These are phyloP conservation scores for Handroanthus guayacan DNA, from an alignment of 257 asterid genomes.

Conservation along the genomic window DNA sequence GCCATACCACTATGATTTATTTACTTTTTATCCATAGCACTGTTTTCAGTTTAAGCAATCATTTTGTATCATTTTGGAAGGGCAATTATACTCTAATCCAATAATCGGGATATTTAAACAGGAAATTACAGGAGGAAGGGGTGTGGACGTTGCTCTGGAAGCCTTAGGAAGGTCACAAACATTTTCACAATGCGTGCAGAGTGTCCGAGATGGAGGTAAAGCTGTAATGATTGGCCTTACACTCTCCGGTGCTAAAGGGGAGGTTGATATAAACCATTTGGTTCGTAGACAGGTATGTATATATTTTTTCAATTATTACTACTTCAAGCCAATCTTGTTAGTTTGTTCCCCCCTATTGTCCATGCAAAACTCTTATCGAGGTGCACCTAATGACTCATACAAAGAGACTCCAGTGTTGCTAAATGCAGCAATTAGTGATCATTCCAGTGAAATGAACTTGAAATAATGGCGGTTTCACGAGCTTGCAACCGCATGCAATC, in stretches of 20 bases:
- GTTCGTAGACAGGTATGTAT: conserved; percentile 89
- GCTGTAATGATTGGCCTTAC: conserved; percentile 99
- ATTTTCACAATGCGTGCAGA: conserved; percentile 81
- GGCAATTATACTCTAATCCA: neutral
- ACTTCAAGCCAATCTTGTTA: neutral
- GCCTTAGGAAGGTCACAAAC: conserved; percentile 90
- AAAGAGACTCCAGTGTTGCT: neutral
- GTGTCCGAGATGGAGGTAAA: conserved; percentile 96
- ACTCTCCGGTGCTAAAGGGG: conserved; percentile 87
- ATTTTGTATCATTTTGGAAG: conserved; percentile 16
- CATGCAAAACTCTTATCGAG: neutral
- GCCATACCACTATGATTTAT: too few relatives aligned
- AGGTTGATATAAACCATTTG: conserved; percentile 91
- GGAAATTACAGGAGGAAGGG: conserved; percentile 94
- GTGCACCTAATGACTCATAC: neutral
- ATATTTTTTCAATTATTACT: too few relatives aligned
- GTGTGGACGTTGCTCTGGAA: conserved; percentile 96
- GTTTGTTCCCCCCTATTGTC: neutral
- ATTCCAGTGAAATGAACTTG: neutral
- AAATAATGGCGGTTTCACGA: too few relatives aligned
- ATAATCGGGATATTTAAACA: conserved; percentile 44
- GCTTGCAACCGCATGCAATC: too few relatives aligned
- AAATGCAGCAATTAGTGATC: neutral
- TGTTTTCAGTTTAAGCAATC: neutral
- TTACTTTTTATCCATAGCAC: neutral